Percentiles rank a stretch among this genome's conserved stretches.
These are phyloP conservation scores for Golubevia pallescens DNA, from an alignment of 1,284 basidiomycete species.

Conservation along the genomic window DNA sequence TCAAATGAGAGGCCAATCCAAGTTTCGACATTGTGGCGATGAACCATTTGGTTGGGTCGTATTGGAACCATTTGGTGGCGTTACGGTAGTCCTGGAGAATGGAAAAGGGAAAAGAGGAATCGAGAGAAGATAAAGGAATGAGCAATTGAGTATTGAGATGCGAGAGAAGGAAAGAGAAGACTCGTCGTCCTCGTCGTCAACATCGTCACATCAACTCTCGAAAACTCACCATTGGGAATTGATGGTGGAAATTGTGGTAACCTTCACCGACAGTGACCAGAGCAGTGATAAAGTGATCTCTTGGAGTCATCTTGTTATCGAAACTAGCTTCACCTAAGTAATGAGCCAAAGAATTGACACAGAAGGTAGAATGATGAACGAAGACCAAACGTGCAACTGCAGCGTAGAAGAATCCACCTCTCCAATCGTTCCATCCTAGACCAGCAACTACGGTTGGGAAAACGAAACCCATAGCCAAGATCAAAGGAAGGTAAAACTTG, in stretches of 20 bases:
- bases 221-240: constrained; percentile 49
- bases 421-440: constrained; percentile 60
- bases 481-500: constrained; percentile 58
- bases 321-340: constrained; percentile 61
- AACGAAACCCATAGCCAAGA: constrained; percentile 55
- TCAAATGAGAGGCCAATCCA: constrained; percentile 57
- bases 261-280: constrained; percentile 60
- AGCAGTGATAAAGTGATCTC: constrained; percentile 60
- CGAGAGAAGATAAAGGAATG: background rate
- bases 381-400: constrained; percentile 55
- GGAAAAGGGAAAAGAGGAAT: too few relatives aligned
- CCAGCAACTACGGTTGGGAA: constrained; percentile 61
- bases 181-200: background rate
- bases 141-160: background rate
- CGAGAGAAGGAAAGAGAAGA: background rate
- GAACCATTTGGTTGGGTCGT: constrained; percentile 64
- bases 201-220: too few relatives aligned
- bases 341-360: constrained; percentile 63
- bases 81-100: constrained; percentile 47
- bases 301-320: constrained; percentile 62
- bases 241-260: constrained; percentile 64
- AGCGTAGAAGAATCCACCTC: constrained; percentile 61
- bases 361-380: constrained; percentile 64
- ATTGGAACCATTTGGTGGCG: constrained; percentile 61
- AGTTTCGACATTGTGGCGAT: constrained; percentile 42